phyloP scores from a whole-genome alignment of 306 rosid genomes.

The Casuarina equisetifolia region DNA sequence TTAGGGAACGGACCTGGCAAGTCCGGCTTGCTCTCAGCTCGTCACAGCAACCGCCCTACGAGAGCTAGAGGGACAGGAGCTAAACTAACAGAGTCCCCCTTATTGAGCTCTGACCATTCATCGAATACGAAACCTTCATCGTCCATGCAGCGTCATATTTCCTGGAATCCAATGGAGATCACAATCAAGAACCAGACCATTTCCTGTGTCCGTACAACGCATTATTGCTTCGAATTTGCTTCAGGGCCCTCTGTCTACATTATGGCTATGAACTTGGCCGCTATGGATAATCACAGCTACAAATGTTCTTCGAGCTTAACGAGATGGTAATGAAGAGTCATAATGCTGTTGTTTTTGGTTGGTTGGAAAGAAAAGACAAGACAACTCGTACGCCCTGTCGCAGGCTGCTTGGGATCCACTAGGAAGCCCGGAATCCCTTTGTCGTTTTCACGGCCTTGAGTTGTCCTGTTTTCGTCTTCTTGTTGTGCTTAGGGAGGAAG shows the following conservation, averaged over 20 bases:
- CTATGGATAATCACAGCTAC: too few species aligned
- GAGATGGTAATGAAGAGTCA: neutral
- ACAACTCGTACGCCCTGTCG: neutral
- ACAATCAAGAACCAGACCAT: neutral
- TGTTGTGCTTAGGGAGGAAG: neutral
- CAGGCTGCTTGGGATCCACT: conserved; percentile 1
- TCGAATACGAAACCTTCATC: neutral
- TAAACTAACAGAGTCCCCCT: neutral
- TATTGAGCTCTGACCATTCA: neutral
- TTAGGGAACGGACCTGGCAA: conserved; percentile 11
- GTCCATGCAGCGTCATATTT: neutral
- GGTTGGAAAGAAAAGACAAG: neutral
- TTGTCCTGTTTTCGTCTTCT: neutral
- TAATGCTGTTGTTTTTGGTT: neutral
- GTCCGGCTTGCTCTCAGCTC: conserved; percentile 17
- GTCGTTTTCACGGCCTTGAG: neutral
- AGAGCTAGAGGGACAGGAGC: neutral
- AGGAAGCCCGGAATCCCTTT: neutral
- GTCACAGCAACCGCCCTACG: neutral
- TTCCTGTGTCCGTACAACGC: neutral
- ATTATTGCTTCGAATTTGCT: neutral
- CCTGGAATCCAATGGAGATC: neutral
- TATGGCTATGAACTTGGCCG: too few species aligned
- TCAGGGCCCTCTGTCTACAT: neutral
- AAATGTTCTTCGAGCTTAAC: too few species aligned